Base-by-base conservation (phyloP, 768 basidiomycete species). In the Lyophyllum atratum region DNA sequence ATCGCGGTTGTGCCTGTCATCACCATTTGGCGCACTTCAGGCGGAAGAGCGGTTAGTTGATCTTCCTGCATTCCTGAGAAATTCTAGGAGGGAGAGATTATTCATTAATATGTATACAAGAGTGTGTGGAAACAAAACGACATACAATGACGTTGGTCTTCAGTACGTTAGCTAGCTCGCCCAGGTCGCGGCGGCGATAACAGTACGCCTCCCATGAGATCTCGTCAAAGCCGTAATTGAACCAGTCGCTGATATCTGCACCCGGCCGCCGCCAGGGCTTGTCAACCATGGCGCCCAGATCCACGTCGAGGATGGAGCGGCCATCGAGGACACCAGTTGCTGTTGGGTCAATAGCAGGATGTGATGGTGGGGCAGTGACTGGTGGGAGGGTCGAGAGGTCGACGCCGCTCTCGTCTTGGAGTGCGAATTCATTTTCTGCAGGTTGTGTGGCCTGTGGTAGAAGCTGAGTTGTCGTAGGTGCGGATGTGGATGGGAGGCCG, bases 191-290 rank as follows among this genome's bases (percentile, higher is more conserved):
- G 64, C 93, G 80, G 64, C 92, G 83, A 71, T 91, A 89, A 64
- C 89, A 92, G 66, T 96, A 99, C 40, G 87, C 88, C 67, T 93
- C 92, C 94, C 95, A 99, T 31, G 90, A 91, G 15, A 92, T 82
- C 73, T 99, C 97, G 71, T 99, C 97, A 66, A 98, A 98, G 0
- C 97, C 97, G 64, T 97, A 98, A 73, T 99, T 98, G 75, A 99
- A 99, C 90, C 95, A 99, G 75, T 98, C 95, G 63, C 91, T 90
- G 59, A 97, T 80, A 76, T 97, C 94, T 4, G 92, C 87, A 31
- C 97, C 97, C 8, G 95, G 90, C 56, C 87, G 75, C 59, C 97
- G 78, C 97, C 97, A 99, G 4, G 88, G 87, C 67, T 96, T 96
- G 59, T 93, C 90, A 9, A 81, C 74, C 77, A 90, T 78, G 25